Conservation (phyloP, 2,329 filamentous ascomycete genomes). For the Incumbomyces delicatus region DNA sequence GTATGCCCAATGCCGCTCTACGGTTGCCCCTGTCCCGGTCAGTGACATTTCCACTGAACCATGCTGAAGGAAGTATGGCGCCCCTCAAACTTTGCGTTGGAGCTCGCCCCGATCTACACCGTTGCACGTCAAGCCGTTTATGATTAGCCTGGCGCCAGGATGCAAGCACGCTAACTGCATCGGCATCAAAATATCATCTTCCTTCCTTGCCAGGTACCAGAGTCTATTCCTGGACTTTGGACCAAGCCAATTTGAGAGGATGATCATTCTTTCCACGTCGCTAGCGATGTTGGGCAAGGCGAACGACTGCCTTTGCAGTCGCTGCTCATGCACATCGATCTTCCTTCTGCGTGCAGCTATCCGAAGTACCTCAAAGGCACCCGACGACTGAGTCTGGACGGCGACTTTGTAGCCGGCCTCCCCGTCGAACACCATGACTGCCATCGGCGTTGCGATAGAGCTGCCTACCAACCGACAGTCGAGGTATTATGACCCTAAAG, state of each 20-base stretch:
- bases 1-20: no score
- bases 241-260: slow-evolving; percentile 3
- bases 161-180: background rate
- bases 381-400: background rate
- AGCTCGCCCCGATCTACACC: background rate
- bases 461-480: slow-evolving; percentile 17
- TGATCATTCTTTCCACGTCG: background rate
- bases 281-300: slow-evolving; percentile 1
- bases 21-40: background rate
- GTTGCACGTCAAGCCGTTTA: background rate
- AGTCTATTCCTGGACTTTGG: background rate
- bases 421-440: slow-evolving; percentile 11
- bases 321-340: background rate
- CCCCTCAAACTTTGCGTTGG: background rate
- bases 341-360: background rate
- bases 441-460: slow-evolving; percentile 13
- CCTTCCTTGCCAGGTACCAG: slow-evolving; percentile 1
- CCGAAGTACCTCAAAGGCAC: background rate
- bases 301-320: background rate
- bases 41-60: no score
- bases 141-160: background rate
- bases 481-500: slow-evolving; percentile 11
- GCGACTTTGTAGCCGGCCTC: background rate
- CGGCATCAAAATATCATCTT: slow-evolving; percentile 1
- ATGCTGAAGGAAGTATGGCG: background rate